phyloP scores from a whole-genome alignment of 1,284 basidiomycete genomes.

The Ustanciosporium gigantosporum region DNA sequence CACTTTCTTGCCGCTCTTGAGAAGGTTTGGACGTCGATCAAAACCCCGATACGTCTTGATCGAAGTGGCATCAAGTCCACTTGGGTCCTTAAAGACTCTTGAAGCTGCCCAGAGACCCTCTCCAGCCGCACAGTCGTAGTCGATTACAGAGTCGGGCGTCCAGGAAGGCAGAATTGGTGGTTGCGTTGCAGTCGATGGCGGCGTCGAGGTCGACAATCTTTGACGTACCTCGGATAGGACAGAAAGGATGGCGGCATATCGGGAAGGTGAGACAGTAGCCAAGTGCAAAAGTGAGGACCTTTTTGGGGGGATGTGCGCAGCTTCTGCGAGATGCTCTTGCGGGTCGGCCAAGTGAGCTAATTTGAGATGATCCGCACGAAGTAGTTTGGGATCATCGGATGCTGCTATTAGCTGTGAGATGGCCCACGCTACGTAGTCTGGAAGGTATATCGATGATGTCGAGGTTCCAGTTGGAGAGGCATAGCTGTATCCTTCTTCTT shows the following conservation, averaged over 20 bases:
- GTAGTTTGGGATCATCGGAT: constrained; percentile 24
- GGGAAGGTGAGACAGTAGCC: constrained; percentile 25
- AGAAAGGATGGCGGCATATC: constrained; percentile 38
- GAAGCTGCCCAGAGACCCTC: constrained; percentile 56
- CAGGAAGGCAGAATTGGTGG: constrained; percentile 15
- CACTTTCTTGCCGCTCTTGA: constrained; percentile 35
- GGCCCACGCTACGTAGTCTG: constrained; percentile 35
- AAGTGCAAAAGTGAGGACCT: constrained; percentile 32
- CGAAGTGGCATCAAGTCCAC: constrained; percentile 1
- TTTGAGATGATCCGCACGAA: constrained; percentile 26
- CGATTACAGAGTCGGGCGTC: constrained; percentile 41
- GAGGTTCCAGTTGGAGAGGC: constrained; percentile 23
- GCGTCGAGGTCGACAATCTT: constrained; percentile 4
- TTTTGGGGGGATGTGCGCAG: constrained; percentile 28
- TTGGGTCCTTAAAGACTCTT: constrained; percentile 29
- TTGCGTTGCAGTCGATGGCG: not conserved
- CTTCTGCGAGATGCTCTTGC: constrained; percentile 20
- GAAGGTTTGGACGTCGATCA: constrained; percentile 30
- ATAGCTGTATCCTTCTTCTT: constrained; percentile 11
- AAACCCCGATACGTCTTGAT: constrained; percentile 27
- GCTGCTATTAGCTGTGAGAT: constrained; percentile 32
- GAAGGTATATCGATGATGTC: constrained; percentile 23
- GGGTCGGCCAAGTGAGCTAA: constrained; percentile 27
- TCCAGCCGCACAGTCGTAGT: constrained; percentile 42
- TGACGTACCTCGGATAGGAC: constrained; percentile 30